phyloP scores from a whole-genome alignment of 305 asterid genomes.

The Fraxinus sp. region DNA sequence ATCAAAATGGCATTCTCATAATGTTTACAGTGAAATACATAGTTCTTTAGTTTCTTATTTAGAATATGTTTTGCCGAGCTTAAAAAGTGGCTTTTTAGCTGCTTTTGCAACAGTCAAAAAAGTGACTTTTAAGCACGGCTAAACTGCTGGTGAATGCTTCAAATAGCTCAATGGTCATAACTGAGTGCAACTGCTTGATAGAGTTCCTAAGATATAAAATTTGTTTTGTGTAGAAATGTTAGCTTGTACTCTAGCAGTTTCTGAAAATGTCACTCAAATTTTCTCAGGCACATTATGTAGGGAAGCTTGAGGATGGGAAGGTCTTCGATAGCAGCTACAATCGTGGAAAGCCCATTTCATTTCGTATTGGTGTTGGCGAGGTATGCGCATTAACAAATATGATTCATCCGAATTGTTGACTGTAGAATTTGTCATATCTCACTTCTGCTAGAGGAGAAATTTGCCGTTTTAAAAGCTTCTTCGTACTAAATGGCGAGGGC shows the following conservation, averaged over 20 bases:
- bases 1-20: not conserved
- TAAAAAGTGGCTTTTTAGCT: not conserved
- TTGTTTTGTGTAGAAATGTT: not conserved
- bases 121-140: too few species aligned
- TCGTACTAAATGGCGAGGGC: not conserved
- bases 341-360: slow-evolving; percentile 82
- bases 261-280: not conserved
- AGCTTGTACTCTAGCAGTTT: not conserved
- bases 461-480: not conserved
- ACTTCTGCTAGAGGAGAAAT: not conserved
- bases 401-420: not conserved
- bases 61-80: not conserved
- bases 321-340: slow-evolving; percentile 90
- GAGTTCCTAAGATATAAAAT: not conserved
- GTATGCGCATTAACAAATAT: slow-evolving; percentile 26
- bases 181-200: not conserved
- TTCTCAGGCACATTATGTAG: slow-evolving; percentile 78
- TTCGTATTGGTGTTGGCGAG: slow-evolving; percentile 90
- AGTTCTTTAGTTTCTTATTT: not conserved
- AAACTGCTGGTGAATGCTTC: not conserved
- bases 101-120: not conserved
- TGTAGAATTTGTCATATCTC: not conserved
- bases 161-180: not conserved
- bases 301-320: slow-evolving; percentile 70
- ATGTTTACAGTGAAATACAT: not conserved